These are phyloP conservation scores for Boletellus ananas DNA, from an alignment of 768 basidiomycete genomes.

Conservation along the genomic window DNA sequence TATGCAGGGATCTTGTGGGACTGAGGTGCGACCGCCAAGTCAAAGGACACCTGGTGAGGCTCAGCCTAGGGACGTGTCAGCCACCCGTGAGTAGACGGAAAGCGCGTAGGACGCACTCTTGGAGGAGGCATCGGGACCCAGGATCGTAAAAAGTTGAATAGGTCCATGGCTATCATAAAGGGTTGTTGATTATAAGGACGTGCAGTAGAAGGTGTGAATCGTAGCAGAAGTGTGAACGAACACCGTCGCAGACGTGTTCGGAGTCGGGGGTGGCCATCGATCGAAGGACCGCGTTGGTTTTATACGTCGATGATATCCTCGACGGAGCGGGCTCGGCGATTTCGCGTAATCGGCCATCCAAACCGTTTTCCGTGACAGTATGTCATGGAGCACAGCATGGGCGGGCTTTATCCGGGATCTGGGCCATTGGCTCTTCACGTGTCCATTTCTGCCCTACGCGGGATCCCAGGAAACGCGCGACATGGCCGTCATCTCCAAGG, in stretches of 20 bases:
- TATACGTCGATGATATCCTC: conserved; percentile 27
- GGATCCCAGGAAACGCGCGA: conserved; percentile 15
- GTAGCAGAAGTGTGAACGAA: conserved; percentile 16
- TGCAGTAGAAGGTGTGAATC: conserved; percentile 12
- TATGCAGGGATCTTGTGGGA: conserved; percentile 16
- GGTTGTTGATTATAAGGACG: conserved; percentile 21
- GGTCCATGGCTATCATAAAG: conserved; percentile 24
- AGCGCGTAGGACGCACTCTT: conserved; percentile 18
- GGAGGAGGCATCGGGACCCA: conserved; percentile 19
- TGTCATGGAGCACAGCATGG: conserved; percentile 8
- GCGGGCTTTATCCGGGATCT: background rate
- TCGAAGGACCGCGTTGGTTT: conserved; percentile 16
- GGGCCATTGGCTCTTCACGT: conserved; percentile 3
- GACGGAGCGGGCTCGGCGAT: conserved; percentile 21
- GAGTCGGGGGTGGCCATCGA: conserved; percentile 14
- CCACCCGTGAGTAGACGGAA: background rate
- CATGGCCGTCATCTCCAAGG: conserved; percentile 1
- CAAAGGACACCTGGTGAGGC: conserved; percentile 38
- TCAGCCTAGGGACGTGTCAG: conserved; percentile 25
- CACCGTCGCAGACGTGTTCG: conserved; percentile 23
- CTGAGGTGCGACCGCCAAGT: conserved; percentile 31
- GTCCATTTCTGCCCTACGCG: conserved; percentile 19
- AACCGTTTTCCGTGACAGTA: background rate
- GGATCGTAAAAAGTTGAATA: conserved; percentile 23
- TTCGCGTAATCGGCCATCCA: conserved; percentile 21